Conservation (phyloP, 768 basidiomycete species). For the Tulasnella calospora region DNA sequence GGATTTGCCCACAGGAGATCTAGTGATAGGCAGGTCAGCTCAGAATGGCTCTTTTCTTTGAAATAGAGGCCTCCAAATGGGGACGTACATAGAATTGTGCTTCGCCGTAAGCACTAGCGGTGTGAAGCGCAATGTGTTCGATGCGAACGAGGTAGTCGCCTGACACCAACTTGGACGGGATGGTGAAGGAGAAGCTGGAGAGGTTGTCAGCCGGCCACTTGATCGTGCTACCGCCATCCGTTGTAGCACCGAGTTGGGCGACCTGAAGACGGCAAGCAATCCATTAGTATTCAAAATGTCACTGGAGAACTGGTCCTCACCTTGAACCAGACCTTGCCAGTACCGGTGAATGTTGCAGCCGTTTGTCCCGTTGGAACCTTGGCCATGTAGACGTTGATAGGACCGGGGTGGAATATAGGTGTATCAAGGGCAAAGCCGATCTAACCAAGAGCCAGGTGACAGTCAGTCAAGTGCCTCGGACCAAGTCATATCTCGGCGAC, state of each 20-base stretch:
- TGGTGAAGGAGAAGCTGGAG: background rate
- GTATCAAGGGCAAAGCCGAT: slow-evolving; percentile 34
- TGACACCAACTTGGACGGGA: background rate
- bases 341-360: slow-evolving; percentile 20
- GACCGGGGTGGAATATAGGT: slow-evolving; percentile 24
- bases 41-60: no score
- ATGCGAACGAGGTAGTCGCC: slow-evolving; percentile 22
- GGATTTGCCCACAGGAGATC: background rate
- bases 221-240: slow-evolving; percentile 10
- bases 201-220: slow-evolving; percentile 7
- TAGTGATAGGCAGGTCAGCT: background rate
- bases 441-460: slow-evolving; percentile 3
- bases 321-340: slow-evolving; percentile 22
- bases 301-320: background rate
- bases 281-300: background rate
- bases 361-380: slow-evolving; percentile 18
- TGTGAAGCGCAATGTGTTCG: slow-evolving; percentile 22
- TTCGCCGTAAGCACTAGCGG: background rate
- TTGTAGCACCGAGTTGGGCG: background rate
- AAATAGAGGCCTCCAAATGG: background rate
- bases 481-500: background rate
- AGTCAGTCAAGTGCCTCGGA: no score
- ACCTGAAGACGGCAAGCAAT: background rate
- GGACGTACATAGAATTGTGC: slow-evolving; percentile 7
- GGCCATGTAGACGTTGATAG: slow-evolving; percentile 20